Evolutionary conservation across 139 green algal genomes (phyloP).

Genomic region (Tetraselmis chui): DNA sequence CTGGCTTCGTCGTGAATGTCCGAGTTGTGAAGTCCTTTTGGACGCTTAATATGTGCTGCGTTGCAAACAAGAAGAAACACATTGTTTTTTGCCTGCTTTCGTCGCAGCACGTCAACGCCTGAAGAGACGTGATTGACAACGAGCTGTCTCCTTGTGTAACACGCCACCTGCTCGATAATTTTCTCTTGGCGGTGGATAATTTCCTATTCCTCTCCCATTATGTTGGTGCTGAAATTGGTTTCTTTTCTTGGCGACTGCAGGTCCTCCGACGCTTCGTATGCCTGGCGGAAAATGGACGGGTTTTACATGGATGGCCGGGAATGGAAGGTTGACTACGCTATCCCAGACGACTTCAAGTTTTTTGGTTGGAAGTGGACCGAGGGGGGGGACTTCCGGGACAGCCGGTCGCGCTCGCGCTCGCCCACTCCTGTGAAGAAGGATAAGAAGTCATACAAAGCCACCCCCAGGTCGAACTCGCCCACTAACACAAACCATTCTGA

Average conservation of each 20-base stretch:
- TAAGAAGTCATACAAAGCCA: not conserved
- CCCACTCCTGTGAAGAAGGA: too few species aligned
- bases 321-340: constrained; percentile 45
- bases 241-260: constrained; percentile 16
- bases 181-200: too few species aligned
- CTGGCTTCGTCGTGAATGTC: too few species aligned
- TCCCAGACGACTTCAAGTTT: constrained; percentile 38
- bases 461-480: not conserved
- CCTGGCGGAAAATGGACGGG: constrained; percentile 46
- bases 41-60: too few species aligned
- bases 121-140: too few species aligned
- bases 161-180: too few species aligned
- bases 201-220: too few species aligned
- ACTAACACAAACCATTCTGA: not conserved
- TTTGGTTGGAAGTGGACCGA: constrained; percentile 54
- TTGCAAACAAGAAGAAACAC: too few species aligned
- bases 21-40: too few species aligned
- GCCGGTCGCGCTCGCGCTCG: not conserved
- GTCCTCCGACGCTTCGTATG: constrained; percentile 30
- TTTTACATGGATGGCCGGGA: constrained; percentile 40
- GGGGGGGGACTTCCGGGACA: not conserved
- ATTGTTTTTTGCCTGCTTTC: too few species aligned
- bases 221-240: not conserved
- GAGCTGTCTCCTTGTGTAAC: too few species aligned
- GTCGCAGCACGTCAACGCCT: too few species aligned